A percentile compares a stretch with the other conserved stretches of the same genome.
phyloP scores from a whole-genome alignment of 2,329 filamentous ascomycete species.

The Trichoderma sp. region DNA sequence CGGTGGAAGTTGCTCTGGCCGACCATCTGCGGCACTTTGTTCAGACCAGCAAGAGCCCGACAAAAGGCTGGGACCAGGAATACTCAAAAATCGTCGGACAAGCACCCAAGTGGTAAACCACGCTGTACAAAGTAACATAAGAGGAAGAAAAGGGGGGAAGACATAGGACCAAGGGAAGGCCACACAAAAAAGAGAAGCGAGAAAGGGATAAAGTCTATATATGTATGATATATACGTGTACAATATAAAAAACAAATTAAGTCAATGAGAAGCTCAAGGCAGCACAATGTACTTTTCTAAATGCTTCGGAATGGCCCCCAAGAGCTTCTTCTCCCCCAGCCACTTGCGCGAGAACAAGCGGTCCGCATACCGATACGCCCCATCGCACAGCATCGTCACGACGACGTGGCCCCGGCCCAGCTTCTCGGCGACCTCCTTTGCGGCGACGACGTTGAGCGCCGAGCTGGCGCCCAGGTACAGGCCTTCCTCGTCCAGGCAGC shows the following conservation, averaged over 20 bases:
- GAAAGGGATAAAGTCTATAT: slow-evolving; percentile 23
- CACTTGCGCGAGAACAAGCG: slow-evolving; percentile 88
- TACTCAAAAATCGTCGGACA: slow-evolving; percentile 31
- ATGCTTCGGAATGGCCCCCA: slow-evolving; percentile 77
- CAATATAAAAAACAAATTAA: slow-evolving; percentile 20
- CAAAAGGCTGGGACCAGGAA: slow-evolving; percentile 24
- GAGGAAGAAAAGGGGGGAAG: not conserved
- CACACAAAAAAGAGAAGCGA: not conserved
- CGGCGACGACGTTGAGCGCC: slow-evolving; percentile 90
- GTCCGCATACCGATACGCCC: slow-evolving; percentile 96
- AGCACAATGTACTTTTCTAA: slow-evolving; percentile 93
- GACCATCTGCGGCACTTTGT: slow-evolving; percentile 37
- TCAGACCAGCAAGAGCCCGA: slow-evolving; percentile 19
- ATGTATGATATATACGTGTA: slow-evolving; percentile 29
- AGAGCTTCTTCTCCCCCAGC: slow-evolving; percentile 80
- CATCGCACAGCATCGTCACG: slow-evolving; percentile 91
- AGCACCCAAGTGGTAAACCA: slow-evolving; percentile 29
- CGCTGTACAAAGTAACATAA: not conserved
- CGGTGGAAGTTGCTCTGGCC: slow-evolving; percentile 39
- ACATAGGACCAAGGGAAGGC: not conserved
- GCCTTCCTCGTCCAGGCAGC: slow-evolving; percentile 92
- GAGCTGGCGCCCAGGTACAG: slow-evolving; percentile 93
- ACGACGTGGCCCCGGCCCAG: slow-evolving; percentile 86
- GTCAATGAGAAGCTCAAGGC: slow-evolving; percentile 49
- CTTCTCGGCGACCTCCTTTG: slow-evolving; percentile 88